Evolutionary conservation across 352 stramenopile species (phyloP), one percentile per base, ranked within the genome.

Genomic region (Globisporangium viniferum): DNA sequence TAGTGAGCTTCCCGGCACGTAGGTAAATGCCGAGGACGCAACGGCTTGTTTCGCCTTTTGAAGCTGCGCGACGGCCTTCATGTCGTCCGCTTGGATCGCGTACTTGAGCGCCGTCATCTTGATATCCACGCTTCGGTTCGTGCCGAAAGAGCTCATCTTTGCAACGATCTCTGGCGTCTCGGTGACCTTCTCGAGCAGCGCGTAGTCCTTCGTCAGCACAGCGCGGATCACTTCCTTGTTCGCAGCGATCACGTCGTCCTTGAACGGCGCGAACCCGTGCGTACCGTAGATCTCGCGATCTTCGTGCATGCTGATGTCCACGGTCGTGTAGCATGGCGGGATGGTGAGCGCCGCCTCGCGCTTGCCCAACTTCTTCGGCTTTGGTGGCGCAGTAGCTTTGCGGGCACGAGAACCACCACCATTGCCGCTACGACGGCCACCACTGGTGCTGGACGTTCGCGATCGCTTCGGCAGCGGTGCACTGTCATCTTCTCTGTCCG

Each of bases 191-290:
- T 90, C 83, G 9, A 94, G 72, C 62, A 92, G 33, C 63, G 86
- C 81, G 69, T 88, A 66, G 69, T 94, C 82, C 46, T 81, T 80
- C 36, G 81, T 92, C 20, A 92, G 67, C 46, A 92, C 86, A 0
- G 84, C 84, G 1, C 86, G 84, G 31, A 92, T 70, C 14, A 94
- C 79, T 59, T 94, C 86, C 18, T 84, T 85, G 56, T 83, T 81
- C 29, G 75, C 78, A 7, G 82, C 77, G 2, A 80, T 57, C 33
- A 84, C 75, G 60, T 94, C 86, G 3, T 82, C 77, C 59, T 69
- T 78, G 48, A 76, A 76, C 5, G 71, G 57, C 5, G 67, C 46
- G 24, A 87, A 77, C 0, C 66, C 68, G 7, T 94, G 82, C 9
- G 51, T 69, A 9, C 86, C 86, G 15, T 70, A 54, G 4, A 92